Conservation (phyloP, 306 rosid species). For the Sphenostylis stenocarpa region DNA sequence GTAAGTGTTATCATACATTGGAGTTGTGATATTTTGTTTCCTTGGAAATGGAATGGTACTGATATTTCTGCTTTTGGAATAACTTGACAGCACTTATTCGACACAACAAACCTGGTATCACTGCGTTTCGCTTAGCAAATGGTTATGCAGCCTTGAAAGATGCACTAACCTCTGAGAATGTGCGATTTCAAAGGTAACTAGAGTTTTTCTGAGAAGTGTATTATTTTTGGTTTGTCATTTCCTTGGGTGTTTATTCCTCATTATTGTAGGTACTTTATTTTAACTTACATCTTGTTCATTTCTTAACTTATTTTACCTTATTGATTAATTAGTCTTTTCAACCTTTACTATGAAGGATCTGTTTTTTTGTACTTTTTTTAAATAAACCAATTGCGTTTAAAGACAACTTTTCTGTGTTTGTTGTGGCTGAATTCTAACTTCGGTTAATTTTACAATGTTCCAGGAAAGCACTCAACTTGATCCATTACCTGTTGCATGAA, state of each 20-base stretch:
- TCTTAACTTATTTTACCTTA: too few relatives aligned
- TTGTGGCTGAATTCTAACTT: neutral
- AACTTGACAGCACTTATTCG: slow-evolving; percentile 71
- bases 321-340: neutral
- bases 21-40: neutral
- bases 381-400: too few relatives aligned
- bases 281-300: too few relatives aligned
- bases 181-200: slow-evolving; percentile 87
- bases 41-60: slow-evolving; percentile 4
- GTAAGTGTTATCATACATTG: slow-evolving; percentile 44
- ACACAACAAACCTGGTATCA: slow-evolving; percentile 71
- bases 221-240: neutral
- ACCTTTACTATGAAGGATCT: neutral
- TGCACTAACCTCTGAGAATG: slow-evolving; percentile 71
- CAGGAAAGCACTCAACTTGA: slow-evolving; percentile 95
- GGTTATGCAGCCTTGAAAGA: slow-evolving; percentile 86
- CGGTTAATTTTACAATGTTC: slow-evolving; percentile 9
- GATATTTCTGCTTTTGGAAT: slow-evolving; percentile 31
- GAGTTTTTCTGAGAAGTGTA: neutral
- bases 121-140: slow-evolving; percentile 85
- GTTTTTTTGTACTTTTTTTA: too few relatives aligned
- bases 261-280: too few relatives aligned
- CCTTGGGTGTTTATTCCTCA: too few relatives aligned
- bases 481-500: slow-evolving; percentile 72
- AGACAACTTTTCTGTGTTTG: too few relatives aligned